Evolutionary conservation across 2,329 filamentous ascomycete species (phyloP), one percentile per base, ranked within the genome.

Genomic region (Aschersonia sp.): DNA sequence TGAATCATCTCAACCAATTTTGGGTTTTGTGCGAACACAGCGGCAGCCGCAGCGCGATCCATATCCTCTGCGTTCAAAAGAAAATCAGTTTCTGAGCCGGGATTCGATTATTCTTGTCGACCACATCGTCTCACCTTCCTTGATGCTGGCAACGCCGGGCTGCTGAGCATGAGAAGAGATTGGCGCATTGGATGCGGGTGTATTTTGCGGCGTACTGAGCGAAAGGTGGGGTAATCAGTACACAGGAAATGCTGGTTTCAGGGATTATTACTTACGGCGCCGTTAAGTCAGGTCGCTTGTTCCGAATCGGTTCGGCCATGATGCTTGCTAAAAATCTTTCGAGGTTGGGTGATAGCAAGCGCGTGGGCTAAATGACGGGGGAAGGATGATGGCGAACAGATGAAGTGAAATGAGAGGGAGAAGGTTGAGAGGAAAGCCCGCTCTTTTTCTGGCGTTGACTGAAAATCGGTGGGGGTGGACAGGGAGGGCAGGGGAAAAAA

Each of bases 161-260:
- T 95, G 88, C 72, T 95, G 89, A 58, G 94, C 92, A 69, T 92
- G 91, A 53, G 91, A 97, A 47, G 89, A 94, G 70, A 98, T 97
- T 55, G 92, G 92, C 57, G 94, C 92, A 73, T 91, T 89, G 71
- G 82, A 89, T 56, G 88, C 85, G 57, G 92, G 92, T 49, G 92
- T 98, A 75, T 98, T 98, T 72, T 98, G 92, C 62, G 92, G 92
- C 63, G 92, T 98, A 61, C 92, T 97, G 68, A 20, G 6, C 6
- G 59, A 59, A 58, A 20, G 20, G 61, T 61, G 62, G 65, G 63
- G 62, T 65, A 65, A 57, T 65, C 60, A 63, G 62, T 55, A 42
- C 46, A 48, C 49, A 50, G 52, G 48, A 46, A 50, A 41, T 44
- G 51, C 48, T 53, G 4, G 52, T 30, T 29, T 5, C 40, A 31